A percentile compares a stretch with the other conserved stretches of the same genome.
These are phyloP conservation scores for Poteriospumella lacustris DNA, from an alignment of 108 stramenopile species.

Conservation along the genomic window DNA sequence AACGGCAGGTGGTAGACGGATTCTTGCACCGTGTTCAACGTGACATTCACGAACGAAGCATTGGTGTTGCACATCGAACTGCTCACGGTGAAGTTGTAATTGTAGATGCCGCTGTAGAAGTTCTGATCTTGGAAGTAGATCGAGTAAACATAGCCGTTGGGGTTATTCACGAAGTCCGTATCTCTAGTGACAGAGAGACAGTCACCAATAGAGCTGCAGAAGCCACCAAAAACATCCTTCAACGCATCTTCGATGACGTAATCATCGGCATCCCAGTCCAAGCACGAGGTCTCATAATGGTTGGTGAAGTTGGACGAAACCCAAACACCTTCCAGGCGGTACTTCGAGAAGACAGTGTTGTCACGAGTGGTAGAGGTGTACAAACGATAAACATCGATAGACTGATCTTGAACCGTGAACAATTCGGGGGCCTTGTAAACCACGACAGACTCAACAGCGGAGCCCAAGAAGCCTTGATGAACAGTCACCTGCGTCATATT, in stretches of 20 bases:
- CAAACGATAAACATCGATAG: conserved; percentile 17
- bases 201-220: neutral
- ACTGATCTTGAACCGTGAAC: conserved; percentile 13
- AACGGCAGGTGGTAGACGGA: neutral
- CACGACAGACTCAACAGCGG: neutral
- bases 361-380: neutral
- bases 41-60: neutral
- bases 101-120: neutral
- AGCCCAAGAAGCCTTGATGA: neutral
- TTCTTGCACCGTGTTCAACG: neutral
- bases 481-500: neutral
- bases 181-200: neutral
- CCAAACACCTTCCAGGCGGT: neutral
- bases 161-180: neutral
- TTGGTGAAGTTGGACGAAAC: neutral
- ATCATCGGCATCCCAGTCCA: conserved; percentile 10
- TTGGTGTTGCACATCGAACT: neutral
- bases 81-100: neutral
- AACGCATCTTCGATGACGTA: neutral
- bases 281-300: neutral
- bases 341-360: neutral
- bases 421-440: conserved; percentile 12
- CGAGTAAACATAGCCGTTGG: conserved; percentile 12
- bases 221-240: neutral
- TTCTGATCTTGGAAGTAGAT: conserved; percentile 3